These are phyloP conservation scores for Mediolabrus comicus DNA, from an alignment of 108 stramenopile genomes.

Conservation along the genomic window DNA sequence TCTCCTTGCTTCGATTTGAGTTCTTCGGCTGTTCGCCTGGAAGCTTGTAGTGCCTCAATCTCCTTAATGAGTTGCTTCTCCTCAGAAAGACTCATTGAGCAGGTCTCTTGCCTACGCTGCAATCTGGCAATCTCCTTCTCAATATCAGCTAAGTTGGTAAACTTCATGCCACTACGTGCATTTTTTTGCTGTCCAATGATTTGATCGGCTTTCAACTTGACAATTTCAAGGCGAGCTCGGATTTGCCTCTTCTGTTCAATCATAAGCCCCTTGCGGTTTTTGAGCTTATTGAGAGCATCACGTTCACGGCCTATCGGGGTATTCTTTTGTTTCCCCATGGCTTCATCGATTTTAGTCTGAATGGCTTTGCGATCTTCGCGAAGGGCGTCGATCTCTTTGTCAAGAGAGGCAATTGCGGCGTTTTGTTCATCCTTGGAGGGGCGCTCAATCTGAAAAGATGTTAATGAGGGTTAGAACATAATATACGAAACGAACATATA, in stretches of 20 bases:
- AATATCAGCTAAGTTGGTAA: conserved; percentile 78
- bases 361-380: conserved; percentile 52
- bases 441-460: conserved; percentile 58
- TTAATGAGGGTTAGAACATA: not conserved
- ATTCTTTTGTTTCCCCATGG: conserved; percentile 44
- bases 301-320: conserved; percentile 53
- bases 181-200: conserved; percentile 68
- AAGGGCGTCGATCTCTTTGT: conserved; percentile 61
- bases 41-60: conserved; percentile 74
- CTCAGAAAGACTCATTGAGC: conserved; percentile 90
- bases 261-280: conserved; percentile 65
- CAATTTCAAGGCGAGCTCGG: conserved; percentile 65
- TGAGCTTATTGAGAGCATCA: conserved; percentile 56
- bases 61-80: conserved; percentile 97
- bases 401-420: conserved; percentile 55
- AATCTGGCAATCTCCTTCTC: conserved; percentile 85
- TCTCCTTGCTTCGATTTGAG: conserved; percentile 70
- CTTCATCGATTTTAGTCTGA: conserved; percentile 66
- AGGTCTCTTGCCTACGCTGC: conserved; percentile 84
- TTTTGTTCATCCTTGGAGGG: conserved; percentile 79
- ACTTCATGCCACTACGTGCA: conserved; percentile 66
- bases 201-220: conserved; percentile 63
- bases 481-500: not conserved
- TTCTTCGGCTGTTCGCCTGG: conserved; percentile 72
- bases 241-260: conserved; percentile 82